These are phyloP conservation scores for Fusarium nelsonii DNA, from an alignment of 2,329 filamentous ascomycete species.

Conservation along the genomic window DNA sequence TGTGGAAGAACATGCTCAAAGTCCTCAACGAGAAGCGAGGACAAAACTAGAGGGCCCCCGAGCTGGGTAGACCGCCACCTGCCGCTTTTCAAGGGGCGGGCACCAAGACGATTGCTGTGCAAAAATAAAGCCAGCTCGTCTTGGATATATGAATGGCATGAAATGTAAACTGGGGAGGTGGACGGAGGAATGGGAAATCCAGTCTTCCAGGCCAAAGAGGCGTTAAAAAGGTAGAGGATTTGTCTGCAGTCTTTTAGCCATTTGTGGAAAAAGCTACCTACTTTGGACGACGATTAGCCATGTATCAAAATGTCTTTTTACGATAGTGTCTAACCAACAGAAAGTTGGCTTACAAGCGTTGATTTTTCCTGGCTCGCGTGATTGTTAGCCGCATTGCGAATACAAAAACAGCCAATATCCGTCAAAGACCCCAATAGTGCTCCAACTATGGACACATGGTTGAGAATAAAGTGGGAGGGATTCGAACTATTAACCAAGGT, in stretches of 20 bases:
- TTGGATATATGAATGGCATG: slow-evolving; percentile 49
- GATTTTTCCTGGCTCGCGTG: slow-evolving; percentile 1
- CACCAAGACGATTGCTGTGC: slow-evolving; percentile 45
- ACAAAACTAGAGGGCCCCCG: slow-evolving; percentile 47
- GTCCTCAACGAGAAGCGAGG: slow-evolving; percentile 74
- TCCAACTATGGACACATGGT: too few relatives aligned
- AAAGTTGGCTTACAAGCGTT: slow-evolving; percentile 41
- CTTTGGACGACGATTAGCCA: slow-evolving; percentile 47
- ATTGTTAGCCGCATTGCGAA: not conserved
- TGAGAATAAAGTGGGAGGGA: not conserved
- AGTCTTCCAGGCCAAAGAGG: slow-evolving; percentile 44
- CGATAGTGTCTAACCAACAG: slow-evolving; percentile 41
- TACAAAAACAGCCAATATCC: not conserved
- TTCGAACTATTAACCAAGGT: not conserved
- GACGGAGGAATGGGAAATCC: slow-evolving; percentile 25
- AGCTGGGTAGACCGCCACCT: slow-evolving; percentile 21
- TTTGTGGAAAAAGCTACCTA: slow-evolving; percentile 48
- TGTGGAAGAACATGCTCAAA: slow-evolving; percentile 92
- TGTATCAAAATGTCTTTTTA: slow-evolving; percentile 48
- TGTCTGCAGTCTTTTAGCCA: slow-evolving; percentile 44
- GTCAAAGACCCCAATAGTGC: not conserved
- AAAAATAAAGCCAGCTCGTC: slow-evolving; percentile 32
- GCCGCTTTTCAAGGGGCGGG: slow-evolving; percentile 49
- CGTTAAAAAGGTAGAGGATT: slow-evolving; percentile 48
- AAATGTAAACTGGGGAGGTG: slow-evolving; percentile 38